Percentiles rank a stretch among this genome's conserved stretches.
phyloP scores from a whole-genome alignment of 1,284 basidiomycete genomes.

The Pisolithus thermaeus region DNA sequence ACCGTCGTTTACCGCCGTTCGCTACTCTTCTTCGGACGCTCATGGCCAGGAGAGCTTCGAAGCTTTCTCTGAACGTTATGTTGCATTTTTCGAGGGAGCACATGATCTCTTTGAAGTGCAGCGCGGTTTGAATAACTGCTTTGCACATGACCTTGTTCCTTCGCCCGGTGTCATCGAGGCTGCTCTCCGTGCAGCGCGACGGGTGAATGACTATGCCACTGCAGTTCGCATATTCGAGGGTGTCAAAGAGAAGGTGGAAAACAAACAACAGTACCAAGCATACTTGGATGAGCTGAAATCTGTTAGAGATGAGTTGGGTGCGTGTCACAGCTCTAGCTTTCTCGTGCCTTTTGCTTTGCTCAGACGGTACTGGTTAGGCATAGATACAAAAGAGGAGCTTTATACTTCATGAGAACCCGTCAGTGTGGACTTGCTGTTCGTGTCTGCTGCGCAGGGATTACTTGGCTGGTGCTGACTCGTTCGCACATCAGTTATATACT shows the following conservation, averaged over 20 bases:
- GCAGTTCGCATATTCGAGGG: slow-evolving; percentile 95
- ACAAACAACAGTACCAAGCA: slow-evolving; percentile 86
- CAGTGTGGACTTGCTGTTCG: background rate
- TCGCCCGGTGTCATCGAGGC: slow-evolving; percentile 86
- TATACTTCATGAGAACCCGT: slow-evolving; percentile 27
- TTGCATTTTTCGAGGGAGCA: slow-evolving; percentile 87
- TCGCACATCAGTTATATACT: background rate
- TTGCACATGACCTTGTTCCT: slow-evolving; percentile 97
- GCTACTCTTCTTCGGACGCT: slow-evolving; percentile 33
- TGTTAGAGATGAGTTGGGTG: slow-evolving; percentile 86
- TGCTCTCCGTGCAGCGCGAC: slow-evolving; percentile 82
- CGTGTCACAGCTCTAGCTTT: slow-evolving; percentile 29
- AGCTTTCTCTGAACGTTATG: slow-evolving; percentile 90
- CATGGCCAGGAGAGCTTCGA: slow-evolving; percentile 92
- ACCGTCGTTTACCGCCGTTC: slow-evolving; percentile 42
- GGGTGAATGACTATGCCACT: slow-evolving; percentile 96
- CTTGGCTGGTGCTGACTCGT: background rate
- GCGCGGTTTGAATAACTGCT: slow-evolving; percentile 98
- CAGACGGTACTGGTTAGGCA: slow-evolving; percentile 23
- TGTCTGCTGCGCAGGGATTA: background rate
- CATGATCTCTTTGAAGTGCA: slow-evolving; percentile 97
- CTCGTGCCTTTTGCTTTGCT: background rate
- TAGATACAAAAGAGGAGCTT: slow-evolving; percentile 42
- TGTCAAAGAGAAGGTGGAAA: slow-evolving; percentile 91
- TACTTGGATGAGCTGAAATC: slow-evolving; percentile 86